A percentile compares a stretch with the other conserved stretches of the same genome.
Conservation (phyloP, 306 rosid species). For the Prunus salicina region DNA sequence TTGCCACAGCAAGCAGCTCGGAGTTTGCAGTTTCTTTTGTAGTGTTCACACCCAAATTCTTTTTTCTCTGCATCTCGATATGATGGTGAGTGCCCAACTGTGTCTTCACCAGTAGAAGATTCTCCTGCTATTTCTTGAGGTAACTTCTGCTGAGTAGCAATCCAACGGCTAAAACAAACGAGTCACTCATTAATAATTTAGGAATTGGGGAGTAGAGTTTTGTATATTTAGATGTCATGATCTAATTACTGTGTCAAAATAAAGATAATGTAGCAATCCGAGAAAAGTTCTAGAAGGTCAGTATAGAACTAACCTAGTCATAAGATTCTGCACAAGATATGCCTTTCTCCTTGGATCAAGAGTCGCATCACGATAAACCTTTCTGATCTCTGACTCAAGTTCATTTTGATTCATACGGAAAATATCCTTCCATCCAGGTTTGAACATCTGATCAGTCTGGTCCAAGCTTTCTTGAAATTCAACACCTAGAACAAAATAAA, state of each 20-base stretch:
- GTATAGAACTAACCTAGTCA: constrained; percentile 74
- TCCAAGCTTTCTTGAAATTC: constrained; percentile 85
- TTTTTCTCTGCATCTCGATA: constrained; percentile 68
- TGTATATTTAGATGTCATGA: constrained; percentile 15
- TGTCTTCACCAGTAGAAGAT: constrained; percentile 62
- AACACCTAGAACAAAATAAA: constrained; percentile 42
- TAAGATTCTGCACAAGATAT: constrained; percentile 94
- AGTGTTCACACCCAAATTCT: constrained; percentile 90
- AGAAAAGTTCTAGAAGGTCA: not conserved
- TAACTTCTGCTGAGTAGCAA: constrained; percentile 92
- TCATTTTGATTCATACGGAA: constrained; percentile 99
- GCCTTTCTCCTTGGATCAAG: constrained; percentile 99
- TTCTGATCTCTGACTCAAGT: constrained; percentile 93
- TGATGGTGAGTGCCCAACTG: constrained; percentile 61
- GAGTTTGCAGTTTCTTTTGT: constrained; percentile 97
- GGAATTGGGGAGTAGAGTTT: constrained; percentile 18
- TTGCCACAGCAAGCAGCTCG: constrained; percentile 96
- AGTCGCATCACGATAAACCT: constrained; percentile 87
- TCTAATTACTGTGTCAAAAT: constrained; percentile 13
- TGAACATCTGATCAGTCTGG: constrained; percentile 91
- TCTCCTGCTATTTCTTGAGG: constrained; percentile 64
- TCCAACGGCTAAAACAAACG: constrained; percentile 80
- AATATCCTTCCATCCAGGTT: constrained; percentile 99
- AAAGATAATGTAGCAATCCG: constrained; percentile 11
- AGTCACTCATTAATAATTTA: constrained; percentile 25